Conservation (phyloP, 192 early-diverging fungal genomes). For the Borealophlyctis nickersoniae region DNA sequence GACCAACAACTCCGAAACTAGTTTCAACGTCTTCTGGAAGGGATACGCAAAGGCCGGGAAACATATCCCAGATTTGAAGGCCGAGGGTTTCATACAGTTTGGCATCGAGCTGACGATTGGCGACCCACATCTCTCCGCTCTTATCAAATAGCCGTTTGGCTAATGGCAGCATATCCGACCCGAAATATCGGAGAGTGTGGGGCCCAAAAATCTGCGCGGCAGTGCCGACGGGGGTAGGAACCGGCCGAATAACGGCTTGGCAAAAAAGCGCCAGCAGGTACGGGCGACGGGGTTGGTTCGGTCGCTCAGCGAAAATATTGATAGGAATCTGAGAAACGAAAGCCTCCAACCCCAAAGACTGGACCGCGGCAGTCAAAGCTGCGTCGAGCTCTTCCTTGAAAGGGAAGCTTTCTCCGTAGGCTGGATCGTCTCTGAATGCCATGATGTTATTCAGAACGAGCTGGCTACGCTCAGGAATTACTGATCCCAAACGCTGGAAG, state of each 20-base stretch:
- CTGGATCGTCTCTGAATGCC: conserved; percentile 72
- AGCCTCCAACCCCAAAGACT: conserved; percentile 72
- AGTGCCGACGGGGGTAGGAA: conserved; percentile 3
- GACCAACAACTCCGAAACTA: conserved; percentile 51
- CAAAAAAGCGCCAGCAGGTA: conserved; percentile 86
- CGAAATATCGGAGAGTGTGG: conserved; percentile 66
- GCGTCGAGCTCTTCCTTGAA: conserved; percentile 84
- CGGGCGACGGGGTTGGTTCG: conserved; percentile 65
- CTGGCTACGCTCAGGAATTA: conserved; percentile 58
- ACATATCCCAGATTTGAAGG: conserved; percentile 84
- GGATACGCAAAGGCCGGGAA: conserved; percentile 77
- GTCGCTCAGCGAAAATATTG: conserved; percentile 71
- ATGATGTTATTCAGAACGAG: conserved; percentile 59
- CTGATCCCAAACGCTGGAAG: conserved; percentile 60
- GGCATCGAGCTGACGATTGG: conserved; percentile 47
- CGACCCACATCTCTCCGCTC: conserved; percentile 55
- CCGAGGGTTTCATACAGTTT: conserved; percentile 89
- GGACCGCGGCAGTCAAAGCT: conserved; percentile 74
- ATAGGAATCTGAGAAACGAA: conserved; percentile 76
- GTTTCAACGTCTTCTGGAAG: conserved; percentile 69
- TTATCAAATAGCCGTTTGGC: conserved; percentile 68
- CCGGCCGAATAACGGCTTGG: conserved; percentile 65
- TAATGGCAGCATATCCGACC: conserved; percentile 69
- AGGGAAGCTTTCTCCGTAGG: conserved; percentile 63
- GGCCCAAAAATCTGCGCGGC: conserved; percentile 31